Percentiles rank a stretch among this genome's conserved stretches.
These are phyloP conservation scores for Bassia scoparia DNA, from an alignment of 148 eudicot genomes.

Conservation along the genomic window DNA sequence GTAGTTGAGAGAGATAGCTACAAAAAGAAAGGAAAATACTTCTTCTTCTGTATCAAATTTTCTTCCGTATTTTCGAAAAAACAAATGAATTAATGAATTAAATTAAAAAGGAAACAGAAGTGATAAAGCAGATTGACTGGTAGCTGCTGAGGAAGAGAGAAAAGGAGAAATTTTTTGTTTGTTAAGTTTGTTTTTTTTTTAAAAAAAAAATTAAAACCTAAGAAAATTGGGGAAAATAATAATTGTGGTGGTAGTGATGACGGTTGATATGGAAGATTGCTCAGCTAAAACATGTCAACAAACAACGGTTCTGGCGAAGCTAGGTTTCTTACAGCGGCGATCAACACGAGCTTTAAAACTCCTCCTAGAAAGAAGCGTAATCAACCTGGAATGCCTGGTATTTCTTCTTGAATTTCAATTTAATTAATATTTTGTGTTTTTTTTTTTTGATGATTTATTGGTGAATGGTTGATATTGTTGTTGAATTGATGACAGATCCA, in stretches of 20 bases:
- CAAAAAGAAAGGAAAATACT: neutral
- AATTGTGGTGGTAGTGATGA: conserved; percentile 26
- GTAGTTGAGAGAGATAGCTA: conserved; percentile 28
- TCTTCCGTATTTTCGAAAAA: too few relatives aligned
- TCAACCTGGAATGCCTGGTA: conserved; percentile 97
- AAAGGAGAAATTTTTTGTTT: neutral
- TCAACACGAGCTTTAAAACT: conserved; percentile 35
- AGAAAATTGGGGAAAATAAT: neutral
- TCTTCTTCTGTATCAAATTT: too few relatives aligned
- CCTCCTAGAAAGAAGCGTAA: conserved; percentile 61
- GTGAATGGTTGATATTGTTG: neutral
- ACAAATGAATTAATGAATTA: too few relatives aligned
- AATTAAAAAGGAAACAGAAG: neutral
- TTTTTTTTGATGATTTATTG: neutral
- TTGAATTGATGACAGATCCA: conserved; percentile 48
- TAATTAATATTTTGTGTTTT: neutral
- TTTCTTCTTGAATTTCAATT: neutral
- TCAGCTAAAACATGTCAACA: conserved; percentile 47
- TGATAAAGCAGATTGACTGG: conserved; percentile 52
- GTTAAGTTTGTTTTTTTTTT: neutral
- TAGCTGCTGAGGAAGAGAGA: conserved; percentile 40
- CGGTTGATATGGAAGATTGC: conserved; percentile 49
- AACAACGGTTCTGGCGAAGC: conserved; percentile 57
- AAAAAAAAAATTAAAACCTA: conserved; percentile 9
- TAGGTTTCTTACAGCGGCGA: conserved; percentile 60